Evolutionary conservation across 2,329 filamentous ascomycete species (phyloP).

Genomic region (Malbranchea zuffiana): DNA sequence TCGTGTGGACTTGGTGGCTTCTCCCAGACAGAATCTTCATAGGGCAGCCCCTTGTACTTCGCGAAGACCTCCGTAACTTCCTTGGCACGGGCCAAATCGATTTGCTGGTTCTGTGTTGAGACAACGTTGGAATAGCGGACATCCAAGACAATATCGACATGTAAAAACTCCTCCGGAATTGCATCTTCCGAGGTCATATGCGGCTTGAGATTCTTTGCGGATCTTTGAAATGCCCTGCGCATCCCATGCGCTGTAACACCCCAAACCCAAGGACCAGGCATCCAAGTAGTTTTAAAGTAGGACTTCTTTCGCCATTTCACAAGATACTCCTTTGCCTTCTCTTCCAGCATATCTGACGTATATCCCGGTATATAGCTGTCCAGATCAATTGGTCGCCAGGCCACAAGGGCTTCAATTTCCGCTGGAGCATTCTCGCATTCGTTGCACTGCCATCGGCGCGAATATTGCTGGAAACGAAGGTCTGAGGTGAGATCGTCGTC

Average conservation of each 20-base stretch:
- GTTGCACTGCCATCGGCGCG: slow-evolving; percentile 64
- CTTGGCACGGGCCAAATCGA: slow-evolving; percentile 59
- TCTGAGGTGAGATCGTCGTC: slow-evolving; percentile 31
- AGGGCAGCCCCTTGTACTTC: slow-evolving; percentile 86
- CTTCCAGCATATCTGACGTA: slow-evolving; percentile 46
- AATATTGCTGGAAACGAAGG: slow-evolving; percentile 61
- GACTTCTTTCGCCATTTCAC: slow-evolving; percentile 77
- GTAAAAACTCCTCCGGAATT: slow-evolving; percentile 74
- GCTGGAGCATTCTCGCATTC: slow-evolving; percentile 56
- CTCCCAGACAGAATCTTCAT: slow-evolving; percentile 89
- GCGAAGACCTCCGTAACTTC: slow-evolving; percentile 65
- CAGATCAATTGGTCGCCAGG: slow-evolving; percentile 66
- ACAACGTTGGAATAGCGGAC: slow-evolving; percentile 57
- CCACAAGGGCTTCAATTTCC: slow-evolving; percentile 69
- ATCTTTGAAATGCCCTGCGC: slow-evolving; percentile 66
- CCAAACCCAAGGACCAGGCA: slow-evolving; percentile 80
- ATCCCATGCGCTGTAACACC: slow-evolving; percentile 53
- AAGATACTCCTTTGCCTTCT: slow-evolving; percentile 83
- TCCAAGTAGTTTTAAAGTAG: slow-evolving; percentile 75
- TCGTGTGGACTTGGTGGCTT: slow-evolving; percentile 57
- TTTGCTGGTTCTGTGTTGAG: slow-evolving; percentile 48
- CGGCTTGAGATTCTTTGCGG: slow-evolving; percentile 49
- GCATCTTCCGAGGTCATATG: slow-evolving; percentile 65
- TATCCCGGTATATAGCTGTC: slow-evolving; percentile 45
- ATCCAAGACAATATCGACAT: slow-evolving; percentile 79